Evolutionary conservation across 2,329 filamentous ascomycete genomes (phyloP), one percentile per base, ranked within the genome.

Genomic region (Fusarium tjaetaba): DNA sequence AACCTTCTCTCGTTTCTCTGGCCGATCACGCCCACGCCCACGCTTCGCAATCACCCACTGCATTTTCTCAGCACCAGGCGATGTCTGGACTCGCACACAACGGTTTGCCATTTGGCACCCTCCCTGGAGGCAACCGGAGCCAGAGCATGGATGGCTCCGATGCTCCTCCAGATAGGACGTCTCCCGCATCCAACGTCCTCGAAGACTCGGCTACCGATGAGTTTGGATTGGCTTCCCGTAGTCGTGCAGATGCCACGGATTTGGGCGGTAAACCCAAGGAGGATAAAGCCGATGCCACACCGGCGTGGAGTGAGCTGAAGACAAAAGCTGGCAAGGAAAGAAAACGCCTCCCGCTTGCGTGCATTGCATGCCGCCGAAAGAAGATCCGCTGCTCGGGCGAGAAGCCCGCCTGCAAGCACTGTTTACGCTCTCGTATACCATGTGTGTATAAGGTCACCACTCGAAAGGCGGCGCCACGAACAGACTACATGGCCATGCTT

Each of bases 401-500:
- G 85, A 98, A 98, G 82, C 96, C 96, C 6, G 94, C 95, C 1
- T 99, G 96, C 86, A 98, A 97, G 82, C 96, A 98, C 83, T 98
- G 96, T 80, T 87, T 97, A 67, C 90, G 95, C 64, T 97, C 96
- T 58, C 90, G 96, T 48, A 97, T 97, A 76, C 96, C 96, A 4
- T 99, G 96, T 81, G 95, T 98, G 9, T 99, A 98, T 87, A 98
- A 98, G 80, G 94, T 97, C 68, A 98, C 95, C 0, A 95, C 95
- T 8, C 89, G 96, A 68, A 98, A 98, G 82, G 95, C 96, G 3
- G 95, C 95, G 7, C 96, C 96, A 6, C 89, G 96, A 59, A 98
- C 96, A 24, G 96, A 98, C 82, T 98, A 98, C 82, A 98, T 98
- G 96, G 95, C 95, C 46, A 98, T 98, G 95, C 85, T 98, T 77